Percentiles rank a stretch among this genome's conserved stretches.
Evolutionary conservation across 768 basidiomycete genomes (phyloP).

Genomic region (Tubosaeta sp.): DNA sequence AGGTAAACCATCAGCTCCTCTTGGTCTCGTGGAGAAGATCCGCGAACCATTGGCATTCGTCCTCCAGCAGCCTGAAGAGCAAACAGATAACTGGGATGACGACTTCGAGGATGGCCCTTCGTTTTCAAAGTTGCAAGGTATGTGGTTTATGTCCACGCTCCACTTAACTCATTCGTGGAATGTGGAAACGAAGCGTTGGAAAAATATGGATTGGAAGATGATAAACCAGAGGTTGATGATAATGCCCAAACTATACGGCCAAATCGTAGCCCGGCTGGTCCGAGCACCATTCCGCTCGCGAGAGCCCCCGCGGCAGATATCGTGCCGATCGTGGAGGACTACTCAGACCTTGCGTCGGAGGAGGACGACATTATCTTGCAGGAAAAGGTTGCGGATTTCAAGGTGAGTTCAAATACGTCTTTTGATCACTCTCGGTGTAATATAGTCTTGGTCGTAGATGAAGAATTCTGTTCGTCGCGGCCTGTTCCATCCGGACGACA

Average conservation of each 20-base stretch:
- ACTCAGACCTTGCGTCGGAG: constrained; percentile 80
- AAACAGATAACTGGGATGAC: constrained; percentile 97
- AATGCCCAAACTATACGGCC: constrained; percentile 81
- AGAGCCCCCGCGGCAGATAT: constrained; percentile 61
- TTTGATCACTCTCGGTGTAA: background rate
- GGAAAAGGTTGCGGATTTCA: constrained; percentile 81
- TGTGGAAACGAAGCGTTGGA: constrained; percentile 48
- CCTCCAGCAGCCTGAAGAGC: constrained; percentile 73
- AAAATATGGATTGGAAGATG: constrained; percentile 54
- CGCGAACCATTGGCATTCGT: constrained; percentile 59
- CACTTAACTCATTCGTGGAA: background rate
- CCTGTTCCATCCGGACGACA: constrained; percentile 86
- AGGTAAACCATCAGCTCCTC: constrained; percentile 21
- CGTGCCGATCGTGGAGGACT: constrained; percentile 78
- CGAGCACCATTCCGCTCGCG: constrained; percentile 48
- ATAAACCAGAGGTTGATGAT: constrained; percentile 55
- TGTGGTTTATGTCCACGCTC: background rate
- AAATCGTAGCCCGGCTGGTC: constrained; percentile 59
- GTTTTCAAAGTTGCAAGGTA: constrained; percentile 73
- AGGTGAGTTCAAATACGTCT: constrained; percentile 40
- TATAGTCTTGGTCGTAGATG: constrained; percentile 38
- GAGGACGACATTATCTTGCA: constrained; percentile 69
- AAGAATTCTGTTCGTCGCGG: constrained; percentile 70
- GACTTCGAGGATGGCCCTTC: constrained; percentile 96
- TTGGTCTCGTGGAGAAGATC: constrained; percentile 36